Evolutionary conservation across 2,329 filamentous ascomycete genomes (phyloP).

Genomic region (Xylaria digitata): DNA sequence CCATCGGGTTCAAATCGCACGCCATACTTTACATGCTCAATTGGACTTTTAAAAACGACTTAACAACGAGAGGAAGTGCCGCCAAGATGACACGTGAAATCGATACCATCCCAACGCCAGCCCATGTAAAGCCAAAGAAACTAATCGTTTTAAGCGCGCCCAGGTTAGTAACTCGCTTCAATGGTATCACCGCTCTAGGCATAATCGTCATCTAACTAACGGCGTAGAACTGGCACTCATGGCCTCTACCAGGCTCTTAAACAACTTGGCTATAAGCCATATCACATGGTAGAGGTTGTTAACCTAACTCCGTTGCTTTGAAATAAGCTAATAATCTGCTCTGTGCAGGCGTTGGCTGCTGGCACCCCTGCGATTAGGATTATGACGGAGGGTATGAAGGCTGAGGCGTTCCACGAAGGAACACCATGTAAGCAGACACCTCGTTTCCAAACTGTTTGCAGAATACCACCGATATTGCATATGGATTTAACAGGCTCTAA

Average conservation of each 20-base stretch:
- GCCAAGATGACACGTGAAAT: conserved; percentile 51
- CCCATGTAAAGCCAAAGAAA: conserved; percentile 49
- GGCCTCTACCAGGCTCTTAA: conserved; percentile 52
- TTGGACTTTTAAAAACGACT: conserved; percentile 1
- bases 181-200: not conserved
- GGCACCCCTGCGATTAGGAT: conserved; percentile 44
- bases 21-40: conserved; percentile 17
- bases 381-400: conserved; percentile 48
- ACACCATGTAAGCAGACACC: conserved; percentile 43
- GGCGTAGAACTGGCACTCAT: conserved; percentile 51
- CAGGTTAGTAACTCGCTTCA: conserved; percentile 45
- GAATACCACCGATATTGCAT: not conserved
- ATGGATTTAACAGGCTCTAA: not conserved
- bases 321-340: not conserved
- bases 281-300: conserved; percentile 51
- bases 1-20: conserved; percentile 12
- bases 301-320: not conserved
- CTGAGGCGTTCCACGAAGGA: conserved; percentile 45
- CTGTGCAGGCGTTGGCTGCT: conserved; percentile 35
- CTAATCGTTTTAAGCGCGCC: conserved; percentile 54
- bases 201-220: conserved; percentile 21
- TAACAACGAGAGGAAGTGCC: not conserved
- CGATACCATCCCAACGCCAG: conserved; percentile 51
- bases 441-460: not conserved
- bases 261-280: conserved; percentile 52